These are phyloP conservation scores for Ormosia emarginata DNA, from an alignment of 306 rosid species.

Conservation along the genomic window DNA sequence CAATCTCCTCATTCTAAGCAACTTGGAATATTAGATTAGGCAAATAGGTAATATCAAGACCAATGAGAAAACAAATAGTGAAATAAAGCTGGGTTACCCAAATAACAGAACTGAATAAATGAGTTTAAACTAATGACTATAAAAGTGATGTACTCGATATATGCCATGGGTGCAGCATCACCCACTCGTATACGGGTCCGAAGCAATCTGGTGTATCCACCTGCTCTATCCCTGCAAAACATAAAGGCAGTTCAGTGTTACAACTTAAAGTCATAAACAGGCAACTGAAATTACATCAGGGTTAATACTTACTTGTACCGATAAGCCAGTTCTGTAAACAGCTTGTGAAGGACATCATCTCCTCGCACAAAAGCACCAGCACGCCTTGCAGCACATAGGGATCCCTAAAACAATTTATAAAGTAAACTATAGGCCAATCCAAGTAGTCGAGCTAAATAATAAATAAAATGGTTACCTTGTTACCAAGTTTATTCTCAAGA, in stretches of 20 bases:
- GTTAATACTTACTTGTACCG: conserved; percentile 64
- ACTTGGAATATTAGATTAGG: not conserved
- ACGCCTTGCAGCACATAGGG: conserved; percentile 75
- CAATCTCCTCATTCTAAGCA: conserved; percentile 1
- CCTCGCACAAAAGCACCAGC: conserved; percentile 88
- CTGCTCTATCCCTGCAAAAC: conserved; percentile 73
- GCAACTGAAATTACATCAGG: not conserved
- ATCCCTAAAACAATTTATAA: conserved; percentile 47
- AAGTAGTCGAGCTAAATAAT: conserved; percentile 3
- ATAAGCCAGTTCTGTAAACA: conserved; percentile 87
- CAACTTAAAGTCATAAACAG: not conserved
- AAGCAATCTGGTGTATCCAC: conserved; percentile 93
- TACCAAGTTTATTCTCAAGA: not conserved
- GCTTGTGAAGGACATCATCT: conserved; percentile 89
- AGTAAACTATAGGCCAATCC: not conserved
- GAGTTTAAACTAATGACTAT: not conserved
- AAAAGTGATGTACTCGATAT: conserved; percentile 66
- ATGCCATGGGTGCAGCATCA: conserved; percentile 98
- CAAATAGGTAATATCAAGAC: not conserved
- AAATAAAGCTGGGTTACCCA: not conserved
- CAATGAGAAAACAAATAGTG: not conserved
- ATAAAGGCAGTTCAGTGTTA: conserved; percentile 22
- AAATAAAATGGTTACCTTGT: not conserved
- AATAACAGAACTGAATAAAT: not conserved
- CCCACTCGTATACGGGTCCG: conserved; percentile 92